A percentile compares a stretch with the other conserved stretches of the same genome.
Conservation (phyloP, 176 grass and related monocot genomes). For the Olyra latifolia region DNA sequence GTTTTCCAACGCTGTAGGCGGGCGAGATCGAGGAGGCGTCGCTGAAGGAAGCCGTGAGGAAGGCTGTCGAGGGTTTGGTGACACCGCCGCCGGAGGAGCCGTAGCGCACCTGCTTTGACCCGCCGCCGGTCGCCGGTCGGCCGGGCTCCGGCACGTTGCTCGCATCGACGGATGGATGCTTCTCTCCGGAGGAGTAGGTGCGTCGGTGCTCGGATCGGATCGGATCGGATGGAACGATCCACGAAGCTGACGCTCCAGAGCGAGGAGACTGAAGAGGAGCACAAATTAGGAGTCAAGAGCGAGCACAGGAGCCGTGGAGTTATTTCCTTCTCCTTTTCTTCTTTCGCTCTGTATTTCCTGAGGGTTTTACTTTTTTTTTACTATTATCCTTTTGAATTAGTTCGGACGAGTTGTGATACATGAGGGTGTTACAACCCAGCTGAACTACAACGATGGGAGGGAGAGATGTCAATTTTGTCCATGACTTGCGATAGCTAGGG, state of each 20-base stretch:
- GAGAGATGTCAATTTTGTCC: not conserved
- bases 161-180: not conserved
- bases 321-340: too few species aligned
- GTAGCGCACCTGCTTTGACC: slow-evolving; percentile 50
- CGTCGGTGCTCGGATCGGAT: too few species aligned
- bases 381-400: too few species aligned
- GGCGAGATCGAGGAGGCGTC: slow-evolving; percentile 45
- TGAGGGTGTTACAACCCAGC: not conserved
- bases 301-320: too few species aligned
- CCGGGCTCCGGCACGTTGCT: too few species aligned
- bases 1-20: slow-evolving; percentile 2
- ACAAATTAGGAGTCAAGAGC: too few species aligned
- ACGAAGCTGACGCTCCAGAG: too few species aligned
- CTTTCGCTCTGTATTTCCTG: not conserved
- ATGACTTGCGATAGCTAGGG: too few species aligned
- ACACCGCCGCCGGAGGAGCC: slow-evolving; percentile 5
- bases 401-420: not conserved
- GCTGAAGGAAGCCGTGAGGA: slow-evolving; percentile 61
- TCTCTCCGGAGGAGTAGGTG: too few species aligned
- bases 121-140: too few species aligned
- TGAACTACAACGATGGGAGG: not conserved
- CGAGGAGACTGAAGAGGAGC: too few species aligned
- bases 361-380: not conserved
- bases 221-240: too few species aligned
- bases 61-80: slow-evolving; percentile 49